These are phyloP conservation scores for Xylaria sp. DNA, from an alignment of 495 filamentous ascomycete genomes.

Conservation along the genomic window DNA sequence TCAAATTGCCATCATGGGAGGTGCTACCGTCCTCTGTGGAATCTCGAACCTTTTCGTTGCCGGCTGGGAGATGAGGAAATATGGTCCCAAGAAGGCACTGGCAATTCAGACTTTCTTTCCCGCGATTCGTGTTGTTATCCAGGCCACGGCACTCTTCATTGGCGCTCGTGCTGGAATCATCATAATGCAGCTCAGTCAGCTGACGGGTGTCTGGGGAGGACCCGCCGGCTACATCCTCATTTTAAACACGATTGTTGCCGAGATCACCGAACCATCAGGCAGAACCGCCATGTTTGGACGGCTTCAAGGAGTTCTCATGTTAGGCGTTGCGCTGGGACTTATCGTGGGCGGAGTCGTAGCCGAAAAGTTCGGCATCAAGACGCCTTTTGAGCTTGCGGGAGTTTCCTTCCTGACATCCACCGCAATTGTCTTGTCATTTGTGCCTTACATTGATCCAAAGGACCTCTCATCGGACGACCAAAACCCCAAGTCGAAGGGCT, in stretches of 20 bases:
- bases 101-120: constrained; percentile 58
- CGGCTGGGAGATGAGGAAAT: constrained; percentile 59
- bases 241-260: constrained; percentile 57
- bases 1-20: constrained; percentile 54
- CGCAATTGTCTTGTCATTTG: constrained; percentile 40
- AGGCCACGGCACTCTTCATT: constrained; percentile 56
- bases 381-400: constrained; percentile 58
- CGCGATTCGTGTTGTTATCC: constrained; percentile 56
- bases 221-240: constrained; percentile 61
- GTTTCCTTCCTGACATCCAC: constrained; percentile 49
- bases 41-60: constrained; percentile 61
- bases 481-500: constrained; percentile 33
- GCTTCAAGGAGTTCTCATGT: constrained; percentile 58
- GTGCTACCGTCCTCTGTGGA: constrained; percentile 52
- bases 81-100: constrained; percentile 58
- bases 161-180: constrained; percentile 55
- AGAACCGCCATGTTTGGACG: constrained; percentile 59
- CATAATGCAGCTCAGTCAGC: constrained; percentile 60
- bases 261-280: constrained; percentile 50
- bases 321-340: constrained; percentile 50
- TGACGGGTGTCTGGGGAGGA: constrained; percentile 60
- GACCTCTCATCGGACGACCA: constrained; percentile 26
- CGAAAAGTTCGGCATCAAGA: constrained; percentile 51
- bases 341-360: constrained; percentile 54
- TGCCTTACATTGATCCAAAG: constrained; percentile 44